Base-by-base conservation (phyloP, 1,139 yeast species). In the Kodamaea anthophila region DNA sequence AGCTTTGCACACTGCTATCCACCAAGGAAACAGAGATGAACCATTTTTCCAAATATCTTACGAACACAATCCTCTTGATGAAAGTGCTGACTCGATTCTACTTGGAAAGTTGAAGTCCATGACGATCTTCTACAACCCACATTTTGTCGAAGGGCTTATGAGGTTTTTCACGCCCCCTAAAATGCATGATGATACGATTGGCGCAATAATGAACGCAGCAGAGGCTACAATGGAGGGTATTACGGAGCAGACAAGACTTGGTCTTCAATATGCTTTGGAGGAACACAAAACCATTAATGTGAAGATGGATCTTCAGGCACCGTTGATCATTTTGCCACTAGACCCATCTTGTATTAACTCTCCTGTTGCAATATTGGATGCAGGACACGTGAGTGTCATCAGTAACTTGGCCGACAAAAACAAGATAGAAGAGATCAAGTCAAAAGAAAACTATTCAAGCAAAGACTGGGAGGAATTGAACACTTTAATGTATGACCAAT, bases 211-310 rank as follows among this genome's bases (percentile, higher is more conserved):
- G 77, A 83, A 78, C 52, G 97, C 96, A 0, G 98, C 99, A 0
- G 96, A 88, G 41, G 87, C 91, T 0, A 87, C 96, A 0, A 83
- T 93, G 35, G 96, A 87, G 50, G 96, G 94, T 2, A 63, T 93
- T 39, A 78, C 95, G 0, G 69, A 81, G 16, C 96, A 87, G 51
- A 91, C 98, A 0, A 67, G 97, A 47, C 72, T 93, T 39, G 97
- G 98, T 0, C 67, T 93, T 20, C 95, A 88, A 51, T 87, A 93
- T 44, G 94, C 96, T 0, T 65, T 93, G 40, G 94, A 87, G 38
- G 96, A 91, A 46, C 98, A 91, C 56, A 87, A 88, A 50, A 88
- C 97, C 0, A 61, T 88, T 30, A 81, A 86, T 48, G 73, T 88
- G 15, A 77, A 83, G 43, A 69, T 91, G 37, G 97, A 93, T 53